A percentile compares a stretch with the other conserved stretches of the same genome.
These are phyloP conservation scores for Dendrostoma leiphaemia DNA, from an alignment of 2,329 filamentous ascomycete species.

Conservation along the genomic window DNA sequence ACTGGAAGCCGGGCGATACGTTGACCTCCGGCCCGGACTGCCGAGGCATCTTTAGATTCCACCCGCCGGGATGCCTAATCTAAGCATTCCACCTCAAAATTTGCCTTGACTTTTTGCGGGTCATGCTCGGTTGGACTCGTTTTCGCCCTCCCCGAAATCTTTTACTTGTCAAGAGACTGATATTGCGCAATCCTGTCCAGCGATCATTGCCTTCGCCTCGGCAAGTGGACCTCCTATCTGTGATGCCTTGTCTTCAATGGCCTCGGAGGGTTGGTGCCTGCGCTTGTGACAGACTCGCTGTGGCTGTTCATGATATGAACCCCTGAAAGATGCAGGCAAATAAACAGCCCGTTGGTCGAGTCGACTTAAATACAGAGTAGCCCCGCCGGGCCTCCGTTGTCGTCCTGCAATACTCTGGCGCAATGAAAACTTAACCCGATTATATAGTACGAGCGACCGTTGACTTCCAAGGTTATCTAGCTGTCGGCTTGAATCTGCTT, in stretches of 20 bases:
- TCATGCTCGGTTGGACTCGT: neutral
- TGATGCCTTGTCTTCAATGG: neutral
- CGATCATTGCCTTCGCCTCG: slow-evolving; percentile 5
- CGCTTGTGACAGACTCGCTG: neutral
- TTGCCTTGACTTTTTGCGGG: slow-evolving; percentile 7
- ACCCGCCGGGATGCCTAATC: slow-evolving; percentile 4
- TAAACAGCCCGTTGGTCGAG: no score
- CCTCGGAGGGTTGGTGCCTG: neutral
- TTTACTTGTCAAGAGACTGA: no score
- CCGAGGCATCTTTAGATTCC: slow-evolving; percentile 5
- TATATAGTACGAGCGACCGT: no score
- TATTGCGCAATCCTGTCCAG: no score
- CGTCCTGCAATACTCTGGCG: no score
- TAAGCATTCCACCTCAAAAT: slow-evolving; percentile 9
- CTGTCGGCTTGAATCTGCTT: no score
- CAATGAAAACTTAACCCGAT: no score
- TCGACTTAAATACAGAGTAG: no score
- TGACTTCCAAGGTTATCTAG: no score
- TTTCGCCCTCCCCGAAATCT: slow-evolving; percentile 11
- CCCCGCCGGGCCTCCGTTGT: no score
- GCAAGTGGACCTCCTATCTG: slow-evolving; percentile 10
- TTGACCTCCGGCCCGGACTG: slow-evolving; percentile 4
- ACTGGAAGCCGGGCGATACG: neutral
- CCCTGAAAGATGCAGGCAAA: no score
- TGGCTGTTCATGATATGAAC: no score